Evolutionary conservation across 75 land plant genomes (phyloP).

Genomic region (Picea glauca): DNA sequence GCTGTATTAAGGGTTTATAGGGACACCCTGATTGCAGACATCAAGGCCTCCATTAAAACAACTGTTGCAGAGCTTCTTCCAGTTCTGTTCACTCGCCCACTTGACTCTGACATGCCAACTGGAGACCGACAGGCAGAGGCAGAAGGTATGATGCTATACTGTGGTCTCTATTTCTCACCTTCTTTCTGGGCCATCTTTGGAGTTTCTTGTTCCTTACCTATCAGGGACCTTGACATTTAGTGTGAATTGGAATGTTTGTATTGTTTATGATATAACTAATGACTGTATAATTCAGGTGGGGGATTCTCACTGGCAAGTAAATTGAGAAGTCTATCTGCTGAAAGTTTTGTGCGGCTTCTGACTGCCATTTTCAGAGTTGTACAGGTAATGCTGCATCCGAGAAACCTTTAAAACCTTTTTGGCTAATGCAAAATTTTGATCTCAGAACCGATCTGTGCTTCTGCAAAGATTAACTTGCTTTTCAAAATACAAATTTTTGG

Average conservation of each 20-base stretch:
- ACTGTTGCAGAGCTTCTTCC: conserved; percentile 87
- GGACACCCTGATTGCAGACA: conserved; percentile 76
- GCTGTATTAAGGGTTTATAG: conserved; percentile 86
- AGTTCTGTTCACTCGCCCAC: conserved; percentile 51
- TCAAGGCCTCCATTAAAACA: conserved; percentile 85
- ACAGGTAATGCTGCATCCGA: conserved; percentile 53
- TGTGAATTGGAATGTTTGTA: not conserved
- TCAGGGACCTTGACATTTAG: not conserved
- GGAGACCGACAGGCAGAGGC: conserved; percentile 62
- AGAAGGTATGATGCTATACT: conserved; percentile 55
- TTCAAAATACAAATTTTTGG: not conserved
- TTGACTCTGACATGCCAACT: conserved; percentile 60
- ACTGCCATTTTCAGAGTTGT: conserved; percentile 75
- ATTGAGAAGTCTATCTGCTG: conserved; percentile 81
- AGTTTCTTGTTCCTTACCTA: not conserved
- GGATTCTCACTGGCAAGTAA: conserved; percentile 88
- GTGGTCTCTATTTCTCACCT: not conserved
- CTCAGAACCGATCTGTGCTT: not conserved
- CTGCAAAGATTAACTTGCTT: not conserved
- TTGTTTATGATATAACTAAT: conserved; percentile 5
- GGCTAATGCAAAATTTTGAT: not conserved
- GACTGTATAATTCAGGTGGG: conserved; percentile 47
- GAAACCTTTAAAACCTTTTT: not conserved
- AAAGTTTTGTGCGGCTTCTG: conserved; percentile 85
- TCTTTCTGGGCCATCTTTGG: not conserved